Conservation (phyloP, 257 asterid genomes). For the Solanum clarkiae region DNA sequence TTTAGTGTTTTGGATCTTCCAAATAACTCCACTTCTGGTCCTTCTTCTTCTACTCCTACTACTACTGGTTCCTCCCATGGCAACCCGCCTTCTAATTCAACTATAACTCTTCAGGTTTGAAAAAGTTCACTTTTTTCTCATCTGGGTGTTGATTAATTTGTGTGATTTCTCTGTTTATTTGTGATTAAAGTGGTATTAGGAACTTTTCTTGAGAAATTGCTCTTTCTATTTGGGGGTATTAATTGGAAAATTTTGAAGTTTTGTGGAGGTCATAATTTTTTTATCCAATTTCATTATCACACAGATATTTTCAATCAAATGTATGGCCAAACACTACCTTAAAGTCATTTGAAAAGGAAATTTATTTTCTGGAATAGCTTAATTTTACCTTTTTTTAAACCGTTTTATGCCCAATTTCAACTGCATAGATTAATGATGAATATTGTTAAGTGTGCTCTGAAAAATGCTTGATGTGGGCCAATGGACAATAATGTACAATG, state of each 20-base stretch:
- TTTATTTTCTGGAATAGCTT: no score
- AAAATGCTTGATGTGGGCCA: not conserved
- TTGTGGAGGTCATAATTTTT: not conserved
- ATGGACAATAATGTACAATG: not conserved
- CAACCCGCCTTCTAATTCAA: not conserved
- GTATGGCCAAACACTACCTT: no score
- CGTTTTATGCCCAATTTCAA: not conserved
- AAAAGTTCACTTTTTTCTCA: not conserved
- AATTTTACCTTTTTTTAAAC: not conserved
- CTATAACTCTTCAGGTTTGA: not conserved
- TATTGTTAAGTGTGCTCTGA: not conserved
- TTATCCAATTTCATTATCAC: no score
- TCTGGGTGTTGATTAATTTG: not conserved
- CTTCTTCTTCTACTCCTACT: not conserved
- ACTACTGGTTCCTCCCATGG: not conserved
- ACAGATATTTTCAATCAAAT: no score
- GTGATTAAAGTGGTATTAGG: not conserved
- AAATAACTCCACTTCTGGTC: constrained; percentile 4
- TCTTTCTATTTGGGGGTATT: not conserved
- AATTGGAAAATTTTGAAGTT: not conserved
- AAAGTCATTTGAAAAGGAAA: no score
- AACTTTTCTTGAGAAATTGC: not conserved
- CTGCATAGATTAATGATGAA: not conserved
- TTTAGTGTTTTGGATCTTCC: constrained; percentile 28
- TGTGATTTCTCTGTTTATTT: not conserved